phyloP scores from a whole-genome alignment of 1,284 basidiomycete species.

The Volvariella surrecta region DNA sequence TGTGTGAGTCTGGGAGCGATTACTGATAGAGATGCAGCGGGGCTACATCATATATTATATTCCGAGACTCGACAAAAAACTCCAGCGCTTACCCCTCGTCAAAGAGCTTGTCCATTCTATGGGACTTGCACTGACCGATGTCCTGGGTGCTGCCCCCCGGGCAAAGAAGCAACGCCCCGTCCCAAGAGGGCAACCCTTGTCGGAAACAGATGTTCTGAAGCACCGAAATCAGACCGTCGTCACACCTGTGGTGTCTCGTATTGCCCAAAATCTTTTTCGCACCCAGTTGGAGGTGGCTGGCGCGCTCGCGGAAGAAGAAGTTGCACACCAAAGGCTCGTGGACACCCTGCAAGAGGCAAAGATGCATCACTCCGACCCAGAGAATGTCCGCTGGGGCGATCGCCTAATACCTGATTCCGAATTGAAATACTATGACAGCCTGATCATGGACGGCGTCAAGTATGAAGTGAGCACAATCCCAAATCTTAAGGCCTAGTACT shows the following conservation, averaged over 20 bases:
- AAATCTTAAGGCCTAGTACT: constrained; percentile 38
- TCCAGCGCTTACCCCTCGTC: not conserved
- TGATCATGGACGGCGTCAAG: constrained; percentile 25
- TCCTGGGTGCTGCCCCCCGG: not conserved
- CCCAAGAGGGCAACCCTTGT: too few species aligned
- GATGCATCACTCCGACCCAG: constrained; percentile 36
- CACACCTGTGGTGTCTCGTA: constrained; percentile 36
- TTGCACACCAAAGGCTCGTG: constrained; percentile 15
- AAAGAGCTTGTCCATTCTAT: too few species aligned
- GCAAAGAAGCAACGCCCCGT: too few species aligned
- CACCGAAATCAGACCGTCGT: constrained; percentile 36
- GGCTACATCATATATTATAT: constrained; percentile 9
- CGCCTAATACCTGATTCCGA: constrained; percentile 13
- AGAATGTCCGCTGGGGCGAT: constrained; percentile 39
- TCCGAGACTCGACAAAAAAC: constrained; percentile 4
- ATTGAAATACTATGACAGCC: constrained; percentile 28
- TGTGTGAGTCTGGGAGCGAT: too few species aligned
- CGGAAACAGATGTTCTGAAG: constrained; percentile 15
- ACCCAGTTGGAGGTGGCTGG: constrained; percentile 29
- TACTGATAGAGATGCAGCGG: too few species aligned
- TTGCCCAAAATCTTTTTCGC: constrained; percentile 41
- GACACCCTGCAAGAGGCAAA: constrained; percentile 18
- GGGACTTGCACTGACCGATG: not conserved
- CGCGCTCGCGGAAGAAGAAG: constrained; percentile 16
- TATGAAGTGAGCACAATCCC: constrained; percentile 30